Evolutionary conservation across 306 rosid genomes (phyloP).

Genomic region (Quercus gilva): DNA sequence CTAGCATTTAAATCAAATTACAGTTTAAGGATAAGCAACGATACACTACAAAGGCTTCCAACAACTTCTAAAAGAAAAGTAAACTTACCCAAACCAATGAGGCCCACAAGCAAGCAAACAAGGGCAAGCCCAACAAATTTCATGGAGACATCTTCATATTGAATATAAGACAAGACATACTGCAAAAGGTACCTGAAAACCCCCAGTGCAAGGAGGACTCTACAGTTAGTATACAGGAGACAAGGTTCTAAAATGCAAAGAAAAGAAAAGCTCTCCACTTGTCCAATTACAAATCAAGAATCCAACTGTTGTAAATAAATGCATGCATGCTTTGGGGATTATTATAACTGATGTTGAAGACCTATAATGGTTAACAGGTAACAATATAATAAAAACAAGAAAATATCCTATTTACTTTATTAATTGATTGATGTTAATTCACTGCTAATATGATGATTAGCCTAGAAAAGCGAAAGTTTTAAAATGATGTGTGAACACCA

Average conservation of each 20-base stretch:
- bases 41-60: conserved; percentile 18
- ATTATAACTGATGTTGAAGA: not conserved
- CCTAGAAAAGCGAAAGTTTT: not conserved
- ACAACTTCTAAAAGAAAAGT: conserved; percentile 7
- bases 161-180: conserved; percentile 59
- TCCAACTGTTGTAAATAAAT: not conserved
- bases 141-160: conserved; percentile 49
- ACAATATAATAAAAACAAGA: not conserved
- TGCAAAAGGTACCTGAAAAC: conserved; percentile 77
- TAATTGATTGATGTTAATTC: not conserved
- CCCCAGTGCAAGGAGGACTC: conserved; percentile 27
- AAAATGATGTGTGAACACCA: not conserved
- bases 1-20: conserved; percentile 42
- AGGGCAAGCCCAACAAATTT: conserved; percentile 53
- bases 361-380: not conserved
- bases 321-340: conserved; percentile 5
- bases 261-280: conserved; percentile 21
- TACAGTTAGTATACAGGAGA: conserved; percentile 22
- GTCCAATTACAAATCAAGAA: conserved; percentile 16
- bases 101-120: conserved; percentile 62
- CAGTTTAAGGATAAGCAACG: conserved; percentile 10
- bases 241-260: conserved; percentile 11
- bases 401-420: not conserved
- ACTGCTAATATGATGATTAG: not conserved
- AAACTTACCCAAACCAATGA: conserved; percentile 78